Evolutionary conservation across 1,284 basidiomycete genomes (phyloP), one percentile per base, ranked within the genome.

Genomic region (Athelia sp.): DNA sequence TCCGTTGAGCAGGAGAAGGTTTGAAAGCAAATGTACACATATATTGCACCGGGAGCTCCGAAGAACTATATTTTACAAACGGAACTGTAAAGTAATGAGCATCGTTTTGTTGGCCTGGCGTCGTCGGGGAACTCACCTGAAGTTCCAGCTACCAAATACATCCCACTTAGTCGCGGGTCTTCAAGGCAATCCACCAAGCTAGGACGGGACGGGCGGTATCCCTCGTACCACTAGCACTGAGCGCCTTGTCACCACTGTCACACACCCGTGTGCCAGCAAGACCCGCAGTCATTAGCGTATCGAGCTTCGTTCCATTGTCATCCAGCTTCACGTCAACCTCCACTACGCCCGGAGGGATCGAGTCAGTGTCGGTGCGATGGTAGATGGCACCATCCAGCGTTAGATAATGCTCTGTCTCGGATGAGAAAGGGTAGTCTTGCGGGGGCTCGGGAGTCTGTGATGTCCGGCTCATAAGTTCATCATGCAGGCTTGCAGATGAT

Each of bases 231-330:
- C 57, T 64, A 26, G 53, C 52, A 48, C 57, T 65, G 51, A 66
- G 38, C 46, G 58, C 61, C 15, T 59, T 62, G 47, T 64, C 61
- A 35, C 59, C 64, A 17, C 57, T 64, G 23, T 64, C 65, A 46
- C 64, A 67, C 17, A 70, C 61, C 44, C 56, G 55, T 11, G 59
- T 56, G 1, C 66, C 73, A 9, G 76, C 55, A 15, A 65, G 61
- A 0, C 76, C 76, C 0, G 73, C 71, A 3, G 72, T 60, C 58
- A 78, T 62, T 47, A 63, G 55, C 46, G 65, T 65, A 15, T 70
- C 55, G 32, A 66, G 52, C 10, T 51, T 2, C 22, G 49, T 45
- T 1, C 69, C 70, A 40, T 66, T 63, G 42, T 75, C 73, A 26
- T 65, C 54, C 10, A 78, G 47, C 15, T 49, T 56, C 24, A 78